phyloP scores from a whole-genome alignment of 225 moss, liverwort and hornwort species.

The Polytrichum commune region DNA sequence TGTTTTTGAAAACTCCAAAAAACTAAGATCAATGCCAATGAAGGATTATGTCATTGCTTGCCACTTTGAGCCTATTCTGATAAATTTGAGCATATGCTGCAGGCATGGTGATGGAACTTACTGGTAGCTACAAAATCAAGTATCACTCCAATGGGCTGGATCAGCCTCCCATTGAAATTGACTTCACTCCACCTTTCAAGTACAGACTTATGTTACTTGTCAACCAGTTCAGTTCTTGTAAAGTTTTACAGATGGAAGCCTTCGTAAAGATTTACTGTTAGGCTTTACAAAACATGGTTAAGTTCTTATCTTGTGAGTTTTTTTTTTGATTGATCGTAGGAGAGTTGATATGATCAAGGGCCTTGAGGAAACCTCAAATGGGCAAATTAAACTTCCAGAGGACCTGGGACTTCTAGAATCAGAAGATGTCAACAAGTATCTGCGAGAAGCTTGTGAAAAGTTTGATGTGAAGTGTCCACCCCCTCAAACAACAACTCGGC shows the following conservation, averaged over 20 bases:
- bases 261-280: no score
- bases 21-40: no score
- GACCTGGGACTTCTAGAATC: conserved; percentile 62
- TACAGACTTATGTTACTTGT: conserved; percentile 5
- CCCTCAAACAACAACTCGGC: conserved; percentile 84
- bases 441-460: conserved; percentile 59
- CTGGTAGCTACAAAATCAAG: conserved; percentile 75
- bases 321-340: conserved; percentile 32
- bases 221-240: not conserved
- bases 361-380: conserved; percentile 53
- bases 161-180: conserved; percentile 74
- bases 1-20: no score
- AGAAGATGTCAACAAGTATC: conserved; percentile 73
- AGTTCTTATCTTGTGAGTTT: conserved; percentile 1
- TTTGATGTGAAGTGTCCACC: conserved; percentile 88
- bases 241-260: not conserved
- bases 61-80: no score
- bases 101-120: conserved; percentile 89
- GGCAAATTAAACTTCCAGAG: conserved; percentile 67
- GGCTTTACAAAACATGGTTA: not conserved
- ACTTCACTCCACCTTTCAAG: conserved; percentile 94
- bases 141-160: conserved; percentile 80
- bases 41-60: no score
- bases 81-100: not conserved
- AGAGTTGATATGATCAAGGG: conserved; percentile 93